Percentiles rank a stretch among this genome's conserved stretches.
phyloP scores from a whole-genome alignment of 2,329 filamentous ascomycete species.

The Fusarium sp. region DNA sequence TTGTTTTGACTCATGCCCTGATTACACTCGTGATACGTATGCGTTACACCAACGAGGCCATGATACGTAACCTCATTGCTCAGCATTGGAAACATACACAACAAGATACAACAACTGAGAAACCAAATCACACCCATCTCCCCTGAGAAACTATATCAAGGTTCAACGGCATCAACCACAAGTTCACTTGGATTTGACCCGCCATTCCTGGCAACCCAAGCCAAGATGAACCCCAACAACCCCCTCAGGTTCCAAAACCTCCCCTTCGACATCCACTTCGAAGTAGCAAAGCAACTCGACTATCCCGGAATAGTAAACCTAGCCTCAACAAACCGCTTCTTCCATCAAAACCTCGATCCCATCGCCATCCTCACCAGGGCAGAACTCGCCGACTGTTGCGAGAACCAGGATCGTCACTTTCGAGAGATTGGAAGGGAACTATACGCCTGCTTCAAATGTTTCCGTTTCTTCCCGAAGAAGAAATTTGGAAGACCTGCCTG shows the following conservation, averaged over 20 bases:
- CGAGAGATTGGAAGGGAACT: not conserved
- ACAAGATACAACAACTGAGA: not conserved
- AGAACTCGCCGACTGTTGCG: constrained; percentile 4
- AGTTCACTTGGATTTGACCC: not conserved
- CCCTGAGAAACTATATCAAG: not conserved
- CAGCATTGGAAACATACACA: not conserved
- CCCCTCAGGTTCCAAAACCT: constrained; percentile 15
- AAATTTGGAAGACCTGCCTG: constrained; percentile 14
- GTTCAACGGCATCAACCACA: not conserved
- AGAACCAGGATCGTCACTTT: constrained; percentile 1
- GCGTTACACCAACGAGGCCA: not conserved
- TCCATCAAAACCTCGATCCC: constrained; percentile 16
- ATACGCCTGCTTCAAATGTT: constrained; percentile 32
- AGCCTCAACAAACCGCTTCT: constrained; percentile 20
- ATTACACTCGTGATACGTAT: not conserved
- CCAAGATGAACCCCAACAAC: constrained; percentile 15
- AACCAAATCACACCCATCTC: not conserved
- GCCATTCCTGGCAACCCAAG: not conserved
- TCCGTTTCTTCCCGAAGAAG: constrained; percentile 14
- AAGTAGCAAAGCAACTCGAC: constrained; percentile 19
- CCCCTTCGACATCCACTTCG: constrained; percentile 32
- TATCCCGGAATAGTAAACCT: constrained; percentile 19
- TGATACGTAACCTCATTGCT: not conserved
- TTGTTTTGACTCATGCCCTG: not conserved
- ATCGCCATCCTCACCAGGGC: not conserved